Evolutionary conservation across 2,329 filamentous ascomycete genomes (phyloP), one percentile per base, ranked within the genome.

Genomic region (Clonostachys sp.): DNA sequence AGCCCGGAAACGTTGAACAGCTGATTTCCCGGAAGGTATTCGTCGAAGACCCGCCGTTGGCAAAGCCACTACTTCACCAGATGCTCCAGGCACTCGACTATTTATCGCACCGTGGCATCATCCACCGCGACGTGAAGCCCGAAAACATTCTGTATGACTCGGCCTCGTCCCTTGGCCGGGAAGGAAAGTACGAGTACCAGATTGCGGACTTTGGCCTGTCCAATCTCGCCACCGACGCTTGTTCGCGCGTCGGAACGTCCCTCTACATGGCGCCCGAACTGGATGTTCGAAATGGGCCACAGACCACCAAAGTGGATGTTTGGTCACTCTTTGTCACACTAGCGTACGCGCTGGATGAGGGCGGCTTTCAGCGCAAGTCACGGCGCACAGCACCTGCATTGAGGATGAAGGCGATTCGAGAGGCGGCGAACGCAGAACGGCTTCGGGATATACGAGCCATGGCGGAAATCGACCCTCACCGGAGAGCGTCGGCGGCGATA

Each of bases 401-500:
- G 18, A 20, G 5, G 20, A 20, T 20, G 20, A 20, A 6, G 5
- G 5, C 12, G 6, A 20, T 36, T 42, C 6, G n/a, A 12, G 33
- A 38, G 34, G 34, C 39, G 16, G 10, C 47, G 14, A 24, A 44
- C 34, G 2, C 4, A 20, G 5, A 20, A 20, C 20, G 20, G n/a
- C n/a, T 13, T 13, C 24, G 6, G 16, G 2, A 2, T 12, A 35
- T 51, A 6, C 6, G 47, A 48, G 40, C 48, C 10, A 60, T 60
- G 57, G 55, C 53, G n/a, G 41, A 46, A 18, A 17, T 42, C 12
- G 42, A 58, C 39, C 59, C 58, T 3, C 20, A 40, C 5, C 38
- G 40, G 14, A 51, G 58, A 34, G 58, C 59, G 5, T 60, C 58
- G 8, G 59, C 57, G 5, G 58, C 53, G 13, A 61, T 18, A 60